Base-by-base conservation (phyloP, 192 early-diverging fungal species). In the Coemansia sp. region DNA sequence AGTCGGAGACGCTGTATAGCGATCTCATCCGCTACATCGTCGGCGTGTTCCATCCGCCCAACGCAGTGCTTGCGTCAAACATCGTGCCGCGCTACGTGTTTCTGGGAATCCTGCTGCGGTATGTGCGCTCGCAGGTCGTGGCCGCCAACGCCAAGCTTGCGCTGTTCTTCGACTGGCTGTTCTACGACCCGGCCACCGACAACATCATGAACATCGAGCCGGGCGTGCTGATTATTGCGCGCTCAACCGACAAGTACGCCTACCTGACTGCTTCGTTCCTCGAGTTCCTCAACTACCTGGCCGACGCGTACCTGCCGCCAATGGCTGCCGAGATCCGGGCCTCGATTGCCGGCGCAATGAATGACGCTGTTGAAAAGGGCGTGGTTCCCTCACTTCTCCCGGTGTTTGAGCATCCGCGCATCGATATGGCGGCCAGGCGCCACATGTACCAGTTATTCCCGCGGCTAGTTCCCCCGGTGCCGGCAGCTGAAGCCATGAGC, bases 161-260 rank as follows among this genome's bases (percentile, higher is more conserved):
- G 11, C 64, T 93, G 41, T 89, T 91, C 54, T 91, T 87, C 58
- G 92, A 93, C 68, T 93, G 92, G 92, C 69, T 93, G 18, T 91
- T 89, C 53, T 93, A 86, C 63, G 84, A 86, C 23, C 82, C 88
- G 6, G n/a, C 57, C 11, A 63, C 60, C n/a, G 91, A 92, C 57
- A 90, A 81, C 61, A 88, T 93, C 37, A 93, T 93, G 92, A 77
- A 64, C 18, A 69, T 85, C 75, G 92, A 93, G 71, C 92, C 92
- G 0, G 90, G 87, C 3, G 89, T 92, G 69, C 76, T 93, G 7
- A 75, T 93, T 1, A 90, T 93, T 83, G 86, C 90, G 58, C 63
- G 85, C 19, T 91, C 91, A 0, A 69, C 86, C 9, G 87, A 90
- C 60, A 67, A 79, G 61, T 87, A 90, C 62, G 72, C 88, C 15